phyloP scores from a whole-genome alignment of 2,329 filamentous ascomycete genomes.

The Penicillium sp. region DNA sequence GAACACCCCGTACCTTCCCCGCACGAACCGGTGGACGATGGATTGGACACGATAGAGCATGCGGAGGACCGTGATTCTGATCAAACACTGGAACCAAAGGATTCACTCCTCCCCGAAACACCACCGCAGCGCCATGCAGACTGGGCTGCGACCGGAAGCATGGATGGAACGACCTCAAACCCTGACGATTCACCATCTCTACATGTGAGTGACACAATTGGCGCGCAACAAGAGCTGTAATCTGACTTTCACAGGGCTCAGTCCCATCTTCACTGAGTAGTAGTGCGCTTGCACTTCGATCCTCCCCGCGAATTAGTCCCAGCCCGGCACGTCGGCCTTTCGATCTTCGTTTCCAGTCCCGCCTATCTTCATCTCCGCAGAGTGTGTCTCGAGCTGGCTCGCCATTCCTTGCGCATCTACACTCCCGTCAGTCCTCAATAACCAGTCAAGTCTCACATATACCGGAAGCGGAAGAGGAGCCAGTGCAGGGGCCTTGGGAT shows the following conservation, averaged over 20 bases:
- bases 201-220: conserved; percentile 59
- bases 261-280: conserved; percentile 66
- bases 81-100: conserved; percentile 17
- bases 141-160: conserved; percentile 39
- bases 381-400: conserved; percentile 70
- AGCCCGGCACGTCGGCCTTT: conserved; percentile 88
- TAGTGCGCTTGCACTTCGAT: conserved; percentile 69
- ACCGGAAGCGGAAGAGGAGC: conserved; percentile 65
- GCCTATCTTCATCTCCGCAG: conserved; percentile 66
- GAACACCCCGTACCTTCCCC: conserved; percentile 20
- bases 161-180: conserved; percentile 70
- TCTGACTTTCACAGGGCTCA: conserved; percentile 50
- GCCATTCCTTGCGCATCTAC: conserved; percentile 72
- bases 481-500: conserved; percentile 85
- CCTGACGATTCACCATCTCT: conserved; percentile 84
- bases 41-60: conserved; percentile 28
- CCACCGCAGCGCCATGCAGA: conserved; percentile 25
- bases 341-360: conserved; percentile 89
- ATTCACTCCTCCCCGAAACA: conserved; percentile 22
- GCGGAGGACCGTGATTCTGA: conserved; percentile 25
- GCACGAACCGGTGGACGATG: conserved; percentile 23
- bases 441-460: conserved; percentile 68
- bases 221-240: conserved; percentile 58
- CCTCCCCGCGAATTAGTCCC: conserved; percentile 69
- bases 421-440: conserved; percentile 79